Percentiles rank a stretch among this genome's conserved stretches.
These are phyloP conservation scores for Penicillium cinerascens DNA, from an alignment of 495 filamentous ascomycete species.

Conservation along the genomic window DNA sequence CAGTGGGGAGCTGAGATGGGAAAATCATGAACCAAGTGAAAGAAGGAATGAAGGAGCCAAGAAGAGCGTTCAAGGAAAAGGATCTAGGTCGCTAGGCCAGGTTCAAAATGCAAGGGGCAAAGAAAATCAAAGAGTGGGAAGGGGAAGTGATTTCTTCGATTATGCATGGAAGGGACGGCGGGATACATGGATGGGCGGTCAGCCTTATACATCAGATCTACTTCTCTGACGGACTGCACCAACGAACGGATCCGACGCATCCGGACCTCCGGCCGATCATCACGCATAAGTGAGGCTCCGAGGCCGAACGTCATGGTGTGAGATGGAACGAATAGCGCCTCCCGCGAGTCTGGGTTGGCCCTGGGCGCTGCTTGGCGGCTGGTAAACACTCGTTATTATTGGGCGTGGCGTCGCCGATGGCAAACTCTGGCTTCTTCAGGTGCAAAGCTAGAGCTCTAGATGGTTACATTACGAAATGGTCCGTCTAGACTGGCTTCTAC, in stretches of 20 bases:
- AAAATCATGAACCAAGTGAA: slow-evolving; percentile 1
- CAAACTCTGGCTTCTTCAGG: slow-evolving; percentile 7
- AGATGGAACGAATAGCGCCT: background rate
- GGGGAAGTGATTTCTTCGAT: background rate
- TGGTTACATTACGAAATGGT: background rate
- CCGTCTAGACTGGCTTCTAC: background rate
- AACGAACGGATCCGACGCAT: slow-evolving; percentile 15
- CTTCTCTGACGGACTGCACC: background rate
- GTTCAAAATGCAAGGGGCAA: background rate
- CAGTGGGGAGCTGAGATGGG: background rate
- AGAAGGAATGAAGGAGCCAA: background rate
- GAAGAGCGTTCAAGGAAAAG: background rate
- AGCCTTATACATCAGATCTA: slow-evolving; percentile 12
- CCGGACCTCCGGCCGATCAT: slow-evolving; percentile 9
- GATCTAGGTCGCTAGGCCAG: background rate
- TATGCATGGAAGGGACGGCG: background rate
- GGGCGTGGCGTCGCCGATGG: background rate
- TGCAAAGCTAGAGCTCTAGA: background rate
- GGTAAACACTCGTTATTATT: background rate
- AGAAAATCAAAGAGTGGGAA: background rate
- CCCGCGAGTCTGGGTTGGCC: background rate
- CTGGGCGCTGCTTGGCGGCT: slow-evolving; percentile 6
- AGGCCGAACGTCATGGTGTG: slow-evolving; percentile 10
- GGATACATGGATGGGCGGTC: slow-evolving; percentile 11
- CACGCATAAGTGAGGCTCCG: slow-evolving; percentile 2